Conservation (phyloP, 805 yeast genomes). For the Isabelozyma pseudorhagii region DNA sequence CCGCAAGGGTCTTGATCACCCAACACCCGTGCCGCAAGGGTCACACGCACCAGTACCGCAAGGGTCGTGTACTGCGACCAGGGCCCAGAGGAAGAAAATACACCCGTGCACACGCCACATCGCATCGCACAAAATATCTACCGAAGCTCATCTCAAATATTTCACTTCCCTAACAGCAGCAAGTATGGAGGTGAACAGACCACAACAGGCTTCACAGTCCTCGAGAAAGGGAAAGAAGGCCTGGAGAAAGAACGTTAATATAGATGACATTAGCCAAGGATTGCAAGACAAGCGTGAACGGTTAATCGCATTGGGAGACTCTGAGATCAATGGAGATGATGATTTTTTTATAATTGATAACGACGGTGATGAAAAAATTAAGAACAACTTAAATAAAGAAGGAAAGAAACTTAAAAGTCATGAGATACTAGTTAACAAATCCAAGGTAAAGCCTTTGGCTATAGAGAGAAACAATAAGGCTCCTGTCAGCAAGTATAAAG, state of each 20-base stretch:
- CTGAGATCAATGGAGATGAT: conserved; percentile 48
- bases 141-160: conserved; percentile 1
- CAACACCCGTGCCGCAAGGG: too few relatives aligned
- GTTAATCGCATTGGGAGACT: conserved; percentile 49
- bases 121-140: not conserved
- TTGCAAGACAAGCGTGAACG: conserved; percentile 69
- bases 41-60: too few relatives aligned
- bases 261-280: conserved; percentile 71
- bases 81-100: too few relatives aligned
- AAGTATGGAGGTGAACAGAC: conserved; percentile 33
- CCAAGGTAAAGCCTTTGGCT: conserved; percentile 69
- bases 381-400: conserved; percentile 20
- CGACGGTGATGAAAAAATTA: conserved; percentile 23
- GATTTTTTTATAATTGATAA: conserved; percentile 58
- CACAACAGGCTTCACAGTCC: conserved; percentile 61
- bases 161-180: not conserved
- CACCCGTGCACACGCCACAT: not conserved
- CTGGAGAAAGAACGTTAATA: conserved; percentile 90
- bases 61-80: too few relatives aligned
- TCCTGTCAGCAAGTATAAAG: conserved; percentile 38
- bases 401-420: conserved; percentile 51
- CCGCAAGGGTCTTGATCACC: too few relatives aligned
- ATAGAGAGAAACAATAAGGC: conserved; percentile 32
- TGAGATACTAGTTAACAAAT: conserved; percentile 68
- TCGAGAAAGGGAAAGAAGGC: conserved; percentile 92